Evolutionary conservation across 202 grass and related monocot species (phyloP), one percentile per base, ranked within the genome.

Genomic region (Carex arenaria): DNA sequence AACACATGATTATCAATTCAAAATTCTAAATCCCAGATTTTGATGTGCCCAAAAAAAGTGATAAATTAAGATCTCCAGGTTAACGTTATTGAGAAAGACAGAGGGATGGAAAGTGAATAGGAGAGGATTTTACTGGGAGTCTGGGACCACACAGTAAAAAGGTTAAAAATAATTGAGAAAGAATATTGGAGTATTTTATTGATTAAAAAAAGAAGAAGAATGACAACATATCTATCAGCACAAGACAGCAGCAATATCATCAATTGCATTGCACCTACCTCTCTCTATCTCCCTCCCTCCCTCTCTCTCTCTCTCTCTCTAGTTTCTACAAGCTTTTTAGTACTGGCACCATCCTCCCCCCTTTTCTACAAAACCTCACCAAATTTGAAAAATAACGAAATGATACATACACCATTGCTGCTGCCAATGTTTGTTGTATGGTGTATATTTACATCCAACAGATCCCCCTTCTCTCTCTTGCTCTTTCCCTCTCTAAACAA

Each of bases 401-500:
- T 82, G 80, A 82, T 82, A 82, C 80, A 82, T 78, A 78, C 80
- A 82, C 80, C 80, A 82, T 68, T 67, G 80, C 80, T 82, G 63
- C 88, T 91, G 90, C 84, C 86, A 30, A 84, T 92, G 79, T 88
- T 90, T 88, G 77, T 88, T 92, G 84, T 92, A 90, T 87, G 84
- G 79, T 92, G 91, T 90, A 93, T 94, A 40, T 94, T 90, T 90
- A 94, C 85, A 90, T 91, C 89, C 84, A 59, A 63, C 79, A 76
- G 80, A 78, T 87, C 55, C 54, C 83, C 67, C 60, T 71, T 72
- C 72, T 63, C 66, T 36, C 30, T 17, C 52, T 53, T 31, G 45
- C 56, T 61, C 49, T 60, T 19, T 78, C 57, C 30, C 85, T 74
- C 85, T 89, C 86, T 61, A 31, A 71, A 80, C 85, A 80, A 91